Conservation (phyloP, 148 eudicot genomes). For the Linanthus parryae region DNA sequence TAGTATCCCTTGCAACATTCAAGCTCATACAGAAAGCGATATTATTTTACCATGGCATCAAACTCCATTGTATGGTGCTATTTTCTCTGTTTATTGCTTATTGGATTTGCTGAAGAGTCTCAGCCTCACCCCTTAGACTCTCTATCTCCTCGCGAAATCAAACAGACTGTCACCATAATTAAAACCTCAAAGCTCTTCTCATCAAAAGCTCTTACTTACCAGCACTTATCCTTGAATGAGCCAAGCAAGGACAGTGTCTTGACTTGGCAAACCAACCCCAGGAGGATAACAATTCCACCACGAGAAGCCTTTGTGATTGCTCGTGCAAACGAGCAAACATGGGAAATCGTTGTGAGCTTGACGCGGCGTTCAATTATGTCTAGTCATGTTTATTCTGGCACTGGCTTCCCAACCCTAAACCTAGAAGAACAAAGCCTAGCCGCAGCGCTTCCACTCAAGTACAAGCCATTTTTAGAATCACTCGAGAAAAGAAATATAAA, state of each 20-base stretch:
- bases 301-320: too few relatives aligned
- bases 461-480: not conserved
- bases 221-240: slow-evolving; percentile 42
- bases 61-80: too few relatives aligned
- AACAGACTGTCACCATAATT: slow-evolving; percentile 23
- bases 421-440: not conserved
- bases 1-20: too few relatives aligned
- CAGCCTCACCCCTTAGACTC: slow-evolving; percentile 36
- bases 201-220: slow-evolving; percentile 31
- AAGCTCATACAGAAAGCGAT: too few relatives aligned
- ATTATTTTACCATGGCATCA: too few relatives aligned
- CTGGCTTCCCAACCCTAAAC: not conserved
- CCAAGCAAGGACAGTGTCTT: slow-evolving; percentile 23
- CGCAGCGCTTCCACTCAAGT: not conserved
- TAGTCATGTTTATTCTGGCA: not conserved
- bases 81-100: too few relatives aligned
- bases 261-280: slow-evolving; percentile 15
- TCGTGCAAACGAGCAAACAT: too few relatives aligned
- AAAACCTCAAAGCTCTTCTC: slow-evolving; percentile 4
- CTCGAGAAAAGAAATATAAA: not conserved
- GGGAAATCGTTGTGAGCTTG: not conserved
- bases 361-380: not conserved
- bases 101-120: too few relatives aligned
- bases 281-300: not conserved
- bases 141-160: slow-evolving; percentile 37